phyloP scores from a whole-genome alignment of 805 yeast genomes.

The Starmerella cellae region DNA sequence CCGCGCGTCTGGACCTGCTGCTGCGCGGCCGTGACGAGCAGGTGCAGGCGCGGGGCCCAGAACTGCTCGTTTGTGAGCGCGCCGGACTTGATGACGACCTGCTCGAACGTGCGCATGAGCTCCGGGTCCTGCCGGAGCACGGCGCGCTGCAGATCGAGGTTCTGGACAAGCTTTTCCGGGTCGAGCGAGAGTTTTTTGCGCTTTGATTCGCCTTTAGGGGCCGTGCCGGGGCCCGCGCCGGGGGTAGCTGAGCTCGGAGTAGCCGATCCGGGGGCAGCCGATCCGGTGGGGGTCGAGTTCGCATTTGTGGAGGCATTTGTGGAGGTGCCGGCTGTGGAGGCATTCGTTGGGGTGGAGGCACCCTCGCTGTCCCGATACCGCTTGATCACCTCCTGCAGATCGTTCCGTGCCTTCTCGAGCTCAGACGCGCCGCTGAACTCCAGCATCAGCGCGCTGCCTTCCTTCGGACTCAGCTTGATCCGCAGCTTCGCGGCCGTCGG shows the following conservation, averaged over 20 bases:
- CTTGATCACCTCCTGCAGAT: conserved; percentile 22
- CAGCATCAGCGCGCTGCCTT: conserved; percentile 32
- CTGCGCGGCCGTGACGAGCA: conserved; percentile 73
- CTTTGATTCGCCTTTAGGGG: neutral
- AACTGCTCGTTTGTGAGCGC: conserved; percentile 70
- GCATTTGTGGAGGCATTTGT: conserved; percentile 28
- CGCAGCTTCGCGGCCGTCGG: conserved; percentile 25
- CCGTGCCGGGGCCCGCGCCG: neutral
- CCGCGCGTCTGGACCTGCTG: conserved; percentile 77
- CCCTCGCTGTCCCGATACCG: conserved; percentile 38
- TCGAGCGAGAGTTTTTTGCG: conserved; percentile 33
- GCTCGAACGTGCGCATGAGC: conserved; percentile 63
- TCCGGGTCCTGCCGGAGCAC: conserved; percentile 54
- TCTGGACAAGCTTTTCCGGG: conserved; percentile 46
- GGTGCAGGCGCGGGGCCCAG: conserved; percentile 72
- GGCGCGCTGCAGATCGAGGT: conserved; percentile 66
- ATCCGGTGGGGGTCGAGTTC: neutral
- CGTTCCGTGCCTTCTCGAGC: conserved; percentile 40
- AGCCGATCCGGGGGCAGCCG: neutral
- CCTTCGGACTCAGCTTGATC: conserved; percentile 18
- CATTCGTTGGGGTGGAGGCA: conserved; percentile 31
- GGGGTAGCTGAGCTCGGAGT: neutral
- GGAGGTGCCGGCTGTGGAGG: conserved; percentile 20
- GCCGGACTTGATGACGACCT: conserved; percentile 63
- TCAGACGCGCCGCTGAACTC: conserved; percentile 59